Evolutionary conservation across 2,329 filamentous ascomycete genomes (phyloP).

Genomic region (Botrytis cinerea): DNA sequence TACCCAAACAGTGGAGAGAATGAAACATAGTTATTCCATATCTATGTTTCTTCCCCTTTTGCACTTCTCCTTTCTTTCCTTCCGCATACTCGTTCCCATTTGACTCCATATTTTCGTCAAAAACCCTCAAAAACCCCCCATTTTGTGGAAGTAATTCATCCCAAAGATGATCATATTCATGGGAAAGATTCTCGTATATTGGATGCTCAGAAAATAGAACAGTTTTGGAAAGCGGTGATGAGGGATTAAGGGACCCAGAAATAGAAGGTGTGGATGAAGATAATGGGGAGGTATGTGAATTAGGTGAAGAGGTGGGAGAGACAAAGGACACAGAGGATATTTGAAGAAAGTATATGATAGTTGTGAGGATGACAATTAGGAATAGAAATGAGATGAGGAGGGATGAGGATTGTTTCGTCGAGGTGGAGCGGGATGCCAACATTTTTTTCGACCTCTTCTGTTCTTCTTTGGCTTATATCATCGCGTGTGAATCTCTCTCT

Average conservation of each 20-base stretch:
- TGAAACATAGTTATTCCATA: constrained; percentile 23
- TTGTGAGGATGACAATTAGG: background rate
- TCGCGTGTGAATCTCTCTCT: background rate
- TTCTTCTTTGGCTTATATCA: background rate
- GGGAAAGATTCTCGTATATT: constrained; percentile 17
- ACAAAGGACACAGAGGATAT: background rate
- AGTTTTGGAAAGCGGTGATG: background rate
- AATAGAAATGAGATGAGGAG: background rate
- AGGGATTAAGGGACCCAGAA: background rate
- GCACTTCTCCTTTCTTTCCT: background rate
- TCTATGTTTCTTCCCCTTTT: background rate
- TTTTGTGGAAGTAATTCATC: background rate
- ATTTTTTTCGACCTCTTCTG: background rate
- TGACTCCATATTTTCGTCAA: background rate
- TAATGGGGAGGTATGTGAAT: background rate
- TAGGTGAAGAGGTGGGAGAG: background rate
- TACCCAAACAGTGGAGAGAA: constrained; percentile 17
- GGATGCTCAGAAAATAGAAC: constrained; percentile 9
- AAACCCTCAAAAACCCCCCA: background rate
- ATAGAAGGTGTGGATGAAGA: background rate
- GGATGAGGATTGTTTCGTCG: background rate
- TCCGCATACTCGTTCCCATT: background rate
- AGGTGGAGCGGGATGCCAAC: background rate
- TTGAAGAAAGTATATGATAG: background rate
- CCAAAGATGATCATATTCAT: constrained; percentile 9